Evolutionary conservation across 352 stramenopile genomes (phyloP), one percentile per base, ranked within the genome.

Genomic region (Globisporangium cylindrosporum): DNA sequence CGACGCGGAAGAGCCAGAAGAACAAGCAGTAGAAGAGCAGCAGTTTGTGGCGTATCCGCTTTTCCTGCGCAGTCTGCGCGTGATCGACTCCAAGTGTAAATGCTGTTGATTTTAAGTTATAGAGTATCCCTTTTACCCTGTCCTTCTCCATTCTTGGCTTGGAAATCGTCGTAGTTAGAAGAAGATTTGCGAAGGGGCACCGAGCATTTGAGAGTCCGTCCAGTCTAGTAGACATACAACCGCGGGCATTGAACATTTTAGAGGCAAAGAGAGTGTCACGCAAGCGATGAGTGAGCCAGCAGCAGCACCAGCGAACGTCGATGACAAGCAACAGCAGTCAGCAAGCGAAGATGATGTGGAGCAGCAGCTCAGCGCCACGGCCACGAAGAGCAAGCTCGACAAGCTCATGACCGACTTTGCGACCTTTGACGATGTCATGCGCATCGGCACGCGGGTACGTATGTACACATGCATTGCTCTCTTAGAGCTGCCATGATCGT

Each of bases 391-490:
- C 68, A 94, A 94, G 66, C 77, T 97, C 20, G 81, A 92, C 54
- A 85, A 89, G 53, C 87, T 97, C 71, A 94, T 97, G 82, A 83
- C 76, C 55, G 84, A 87, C 68, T 97, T 97, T 69, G 85, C 86
- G 10, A 82, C 75, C 18, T 97, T 97, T 64, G 88, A 97, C 77
- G 83, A 93, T 43, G 81, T 91, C 62, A 95, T 97, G 89, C 81
- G 83, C 36, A 86, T 94, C 59, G 86, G 89, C 68, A 97, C 89
- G 20, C 73, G 88, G 38, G 85, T 91, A 70, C 20, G 48, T 25
- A 34, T 24, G 3, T 36, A 43, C 9, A 8, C 20, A 53, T 20
- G 38, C 12, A 43, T 43, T 43, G 10, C 3, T 22, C 1, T 24
- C 27, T 22, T 32, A 59, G 5, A 18, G 27, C 12, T 9, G 55